A percentile compares a stretch with the other conserved stretches of the same genome.
Conservation (phyloP, 2,329 filamentous ascomycete genomes). For the Metarhizium rileyi region DNA sequence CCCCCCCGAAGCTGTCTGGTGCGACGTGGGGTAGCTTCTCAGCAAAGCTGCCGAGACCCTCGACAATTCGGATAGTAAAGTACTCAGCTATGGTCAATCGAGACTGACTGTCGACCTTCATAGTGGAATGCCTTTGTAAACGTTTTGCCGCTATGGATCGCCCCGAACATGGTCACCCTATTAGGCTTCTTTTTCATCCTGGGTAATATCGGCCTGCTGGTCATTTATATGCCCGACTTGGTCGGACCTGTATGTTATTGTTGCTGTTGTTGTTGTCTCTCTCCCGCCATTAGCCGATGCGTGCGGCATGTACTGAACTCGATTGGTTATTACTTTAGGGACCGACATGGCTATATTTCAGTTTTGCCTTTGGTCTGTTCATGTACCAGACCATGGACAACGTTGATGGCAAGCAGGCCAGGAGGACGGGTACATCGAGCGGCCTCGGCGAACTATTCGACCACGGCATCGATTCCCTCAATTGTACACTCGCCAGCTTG, state of each 20-base stretch:
- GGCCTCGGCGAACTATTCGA: constrained; percentile 95
- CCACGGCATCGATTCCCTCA: constrained; percentile 95
- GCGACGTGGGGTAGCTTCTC: background rate
- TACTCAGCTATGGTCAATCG: too few relatives aligned
- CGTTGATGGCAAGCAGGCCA: constrained; percentile 94
- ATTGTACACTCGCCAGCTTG: constrained; percentile 88
- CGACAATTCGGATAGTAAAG: too few relatives aligned
- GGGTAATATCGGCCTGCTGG: constrained; percentile 64
- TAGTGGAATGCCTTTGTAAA: constrained; percentile 98
- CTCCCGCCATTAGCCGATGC: background rate
- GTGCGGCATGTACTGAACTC: background rate
- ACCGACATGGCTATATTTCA: constrained; percentile 88
- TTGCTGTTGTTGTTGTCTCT: background rate
- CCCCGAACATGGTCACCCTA: constrained; percentile 95
- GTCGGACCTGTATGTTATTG: constrained; percentile 64
- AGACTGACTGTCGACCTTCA: constrained; percentile 8
- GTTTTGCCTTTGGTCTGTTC: constrained; percentile 91
- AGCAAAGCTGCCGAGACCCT: background rate
- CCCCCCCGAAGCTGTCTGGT: background rate
- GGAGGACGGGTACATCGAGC: constrained; percentile 88
- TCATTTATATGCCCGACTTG: constrained; percentile 79
- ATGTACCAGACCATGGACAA: constrained; percentile 99
- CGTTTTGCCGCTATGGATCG: constrained; percentile 87
- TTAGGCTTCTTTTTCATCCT: constrained; percentile 93
- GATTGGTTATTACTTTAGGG: constrained; percentile 38